Conservation (phyloP, 2,329 filamentous ascomycete species). For the Xylariaceae sp. region DNA sequence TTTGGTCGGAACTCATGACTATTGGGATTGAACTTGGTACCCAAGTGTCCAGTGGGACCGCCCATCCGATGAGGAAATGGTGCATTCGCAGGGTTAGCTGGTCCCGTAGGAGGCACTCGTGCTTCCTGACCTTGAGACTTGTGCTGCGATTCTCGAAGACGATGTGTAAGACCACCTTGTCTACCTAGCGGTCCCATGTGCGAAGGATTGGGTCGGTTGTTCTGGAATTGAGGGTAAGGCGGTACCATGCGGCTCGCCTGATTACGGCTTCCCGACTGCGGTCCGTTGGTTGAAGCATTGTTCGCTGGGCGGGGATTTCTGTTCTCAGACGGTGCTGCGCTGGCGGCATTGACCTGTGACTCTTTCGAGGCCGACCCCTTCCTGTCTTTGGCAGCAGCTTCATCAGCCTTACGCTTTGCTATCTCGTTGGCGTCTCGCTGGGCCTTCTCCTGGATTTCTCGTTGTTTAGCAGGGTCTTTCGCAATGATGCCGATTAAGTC, state of each 20-base stretch:
- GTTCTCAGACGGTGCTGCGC: slow-evolving; percentile 21
- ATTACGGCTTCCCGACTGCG: slow-evolving; percentile 17
- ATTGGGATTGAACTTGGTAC: slow-evolving; percentile 59
- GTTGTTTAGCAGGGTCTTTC: slow-evolving; percentile 92
- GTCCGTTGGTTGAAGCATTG: slow-evolving; percentile 12
- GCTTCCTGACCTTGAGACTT: slow-evolving; percentile 52
- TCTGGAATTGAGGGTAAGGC: slow-evolving; percentile 45
- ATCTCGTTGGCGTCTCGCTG: slow-evolving; percentile 68
- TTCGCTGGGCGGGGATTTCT: slow-evolving; percentile 31
- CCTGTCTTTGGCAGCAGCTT: slow-evolving; percentile 48
- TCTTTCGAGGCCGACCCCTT: slow-evolving; percentile 46
- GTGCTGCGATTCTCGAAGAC: slow-evolving; percentile 50
- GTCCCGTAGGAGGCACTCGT: slow-evolving; percentile 70
- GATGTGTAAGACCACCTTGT: slow-evolving; percentile 45
- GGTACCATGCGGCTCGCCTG: slow-evolving; percentile 49
- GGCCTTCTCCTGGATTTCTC: slow-evolving; percentile 86
- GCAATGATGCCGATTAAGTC: slow-evolving; percentile 93
- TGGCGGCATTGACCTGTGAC: slow-evolving; percentile 34
- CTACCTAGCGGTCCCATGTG: slow-evolving; percentile 39
- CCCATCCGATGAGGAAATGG: slow-evolving; percentile 49
- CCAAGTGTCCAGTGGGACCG: slow-evolving; percentile 48
- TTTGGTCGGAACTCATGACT: slow-evolving; percentile 82
- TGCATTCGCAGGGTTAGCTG: slow-evolving; percentile 54
- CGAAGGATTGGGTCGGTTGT: slow-evolving; percentile 43
- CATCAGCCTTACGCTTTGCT: slow-evolving; percentile 42